phyloP scores from a whole-genome alignment of 164 flowering plant genomes.

The Amborella trichopoda region DNA sequence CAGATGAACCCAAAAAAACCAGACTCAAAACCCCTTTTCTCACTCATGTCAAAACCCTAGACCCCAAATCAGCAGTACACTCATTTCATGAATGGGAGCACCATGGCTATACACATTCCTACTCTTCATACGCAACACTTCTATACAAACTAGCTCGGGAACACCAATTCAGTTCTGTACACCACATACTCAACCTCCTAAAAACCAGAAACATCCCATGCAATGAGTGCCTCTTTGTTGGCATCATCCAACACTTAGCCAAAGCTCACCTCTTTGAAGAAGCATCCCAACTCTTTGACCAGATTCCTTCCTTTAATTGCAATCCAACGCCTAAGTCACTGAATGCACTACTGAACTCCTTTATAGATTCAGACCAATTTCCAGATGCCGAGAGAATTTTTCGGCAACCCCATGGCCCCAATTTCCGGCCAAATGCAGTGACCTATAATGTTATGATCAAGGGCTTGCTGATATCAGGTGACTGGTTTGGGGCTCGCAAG shows the following conservation, averaged over 20 bases:
- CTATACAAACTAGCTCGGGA: slow-evolving; percentile 63
- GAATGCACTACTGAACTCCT: slow-evolving; percentile 45
- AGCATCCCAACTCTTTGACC: slow-evolving; percentile 46
- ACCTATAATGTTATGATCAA: slow-evolving; percentile 64
- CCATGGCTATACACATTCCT: slow-evolving; percentile 56
- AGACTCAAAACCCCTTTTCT: too few species aligned
- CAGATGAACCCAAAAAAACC: too few species aligned
- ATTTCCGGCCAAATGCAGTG: slow-evolving; percentile 48
- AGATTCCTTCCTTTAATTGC: slow-evolving; percentile 52
- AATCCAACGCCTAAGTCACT: slow-evolving; percentile 47
- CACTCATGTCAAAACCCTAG: too few species aligned
- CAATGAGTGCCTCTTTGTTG: slow-evolving; percentile 43
- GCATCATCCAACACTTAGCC: slow-evolving; percentile 59
- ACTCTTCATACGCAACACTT: slow-evolving; percentile 68
- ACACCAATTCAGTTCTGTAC: slow-evolving; percentile 40
- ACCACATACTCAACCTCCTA: slow-evolving; percentile 28
- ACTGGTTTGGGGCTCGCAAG: slow-evolving; percentile 35
- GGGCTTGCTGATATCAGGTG: slow-evolving; percentile 29
- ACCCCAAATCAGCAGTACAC: slow-evolving; percentile 34
- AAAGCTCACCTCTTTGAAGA: slow-evolving; percentile 32
- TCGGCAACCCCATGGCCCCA: slow-evolving; percentile 20
- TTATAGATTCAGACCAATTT: slow-evolving; percentile 34
- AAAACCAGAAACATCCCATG: slow-evolving; percentile 33
- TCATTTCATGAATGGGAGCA: slow-evolving; percentile 35
- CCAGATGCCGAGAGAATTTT: slow-evolving; percentile 37